Evolutionary conservation across 345 rosid genomes (phyloP), one percentile per base, ranked within the genome.

Genomic region (Reutealis trisperma): DNA sequence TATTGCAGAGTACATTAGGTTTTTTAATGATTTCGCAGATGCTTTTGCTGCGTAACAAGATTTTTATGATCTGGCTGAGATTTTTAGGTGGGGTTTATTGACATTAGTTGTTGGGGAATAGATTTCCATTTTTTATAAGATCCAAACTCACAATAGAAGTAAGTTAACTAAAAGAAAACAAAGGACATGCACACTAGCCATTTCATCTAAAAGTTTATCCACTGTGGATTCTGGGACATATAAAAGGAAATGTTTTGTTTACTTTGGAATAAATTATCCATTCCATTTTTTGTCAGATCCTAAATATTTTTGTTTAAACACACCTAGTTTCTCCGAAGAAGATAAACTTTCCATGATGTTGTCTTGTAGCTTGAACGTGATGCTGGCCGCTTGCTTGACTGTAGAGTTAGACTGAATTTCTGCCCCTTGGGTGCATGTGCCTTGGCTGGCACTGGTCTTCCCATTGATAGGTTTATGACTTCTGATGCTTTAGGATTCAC

Each of bases 351-450:
- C 63, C n/a, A 24, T 63, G 51, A 37, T 71, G 42, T 78, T 80
- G 16, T 78, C 42, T 90, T 90, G 89, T 73, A 96, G 98, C 97
- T 96, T 66, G 98, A 92, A 68, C 98, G 98, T 65, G 98, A 93
- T 86, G 89, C 89, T 78, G 91, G 92, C 57, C 98, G 98, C 47
- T 88, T 93, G 78, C 76, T 45, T 42, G 98, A 93, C 84, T 95
- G 98, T 84, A 83, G 85, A 76, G 89, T 32, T 51, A 95, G 96
- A 80, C 64, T 95, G 83, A 96, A 93, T 78, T 84, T 89, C 77
- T 90, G 89, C 73, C 99, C 98, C 22, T 87, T 96, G 13, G 98
- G 99, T 78, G 97, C 99, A 75, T 96, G 99, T 87, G 99, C 97
- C 78, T 81, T 92, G 85, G 99, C 99, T 57, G 99, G 97, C 75